Evolutionary conservation across 768 basidiomycete species (phyloP), one percentile per base, ranked within the genome.

Genomic region (Phanerochaete sordida): DNA sequence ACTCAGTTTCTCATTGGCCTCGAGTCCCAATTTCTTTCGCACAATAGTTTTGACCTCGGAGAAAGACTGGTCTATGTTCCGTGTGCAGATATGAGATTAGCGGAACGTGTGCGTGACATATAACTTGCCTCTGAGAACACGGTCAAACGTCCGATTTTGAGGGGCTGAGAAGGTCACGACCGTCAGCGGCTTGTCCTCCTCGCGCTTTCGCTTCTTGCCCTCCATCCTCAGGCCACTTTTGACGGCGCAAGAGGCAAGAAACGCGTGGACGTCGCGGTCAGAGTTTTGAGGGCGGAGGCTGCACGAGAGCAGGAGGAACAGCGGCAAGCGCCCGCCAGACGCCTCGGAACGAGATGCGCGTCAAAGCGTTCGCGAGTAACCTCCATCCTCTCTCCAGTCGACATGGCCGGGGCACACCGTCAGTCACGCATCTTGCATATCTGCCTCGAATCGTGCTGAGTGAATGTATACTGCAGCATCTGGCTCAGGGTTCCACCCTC

Each of bases 401-500:
- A 57, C 64, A 72, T 72, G 70, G 69, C 70, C 55, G 69, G 66
- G 53, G 66, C 65, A 47, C 59, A 67, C 59, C 63, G 70, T 71
- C 60, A 43, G 66, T 57, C 16, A 56, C 55, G 26, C 66, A 62
- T 60, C 26, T 54, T 46, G 16, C 28, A 31, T 13, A 31, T 24
- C 13, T 3, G 28, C 31, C 7, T n/a, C 28, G 24, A 45, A 28
- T 6, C 48, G 4, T 43, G 26, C 13, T 0, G 21, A 28, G 23
- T 8, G n/a, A 23, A 28, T 35, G 16, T 37, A 39, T 23, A 35
- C n/a, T 33, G 31, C 23, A 35, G 50, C 46, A 3, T 50, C 61
- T 86, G 87, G 79, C 66, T 75, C 87, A 75, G 95, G 93, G 65
- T 96, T 96, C 69, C 82, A 93, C 73, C 94, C 94, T 39, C 94